These are phyloP conservation scores for Colletotrichum sp. DNA, from an alignment of 2,329 filamentous ascomycete genomes.

Conservation along the genomic window DNA sequence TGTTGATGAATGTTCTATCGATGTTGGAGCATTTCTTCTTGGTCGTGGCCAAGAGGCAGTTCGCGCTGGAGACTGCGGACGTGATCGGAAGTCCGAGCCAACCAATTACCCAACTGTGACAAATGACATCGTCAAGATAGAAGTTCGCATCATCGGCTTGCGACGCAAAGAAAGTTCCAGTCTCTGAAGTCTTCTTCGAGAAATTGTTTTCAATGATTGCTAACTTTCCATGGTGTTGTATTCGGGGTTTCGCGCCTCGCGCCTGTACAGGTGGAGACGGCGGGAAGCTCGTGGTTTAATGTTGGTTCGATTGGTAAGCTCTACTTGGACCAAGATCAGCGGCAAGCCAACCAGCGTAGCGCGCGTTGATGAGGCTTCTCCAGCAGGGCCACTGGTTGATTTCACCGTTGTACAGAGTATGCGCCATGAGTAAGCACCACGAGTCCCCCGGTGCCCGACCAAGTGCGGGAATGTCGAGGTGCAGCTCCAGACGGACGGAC, in stretches of 20 bases:
- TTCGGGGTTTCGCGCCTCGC: neutral
- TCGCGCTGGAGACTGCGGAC: neutral
- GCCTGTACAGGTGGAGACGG: neutral
- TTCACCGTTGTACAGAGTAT: neutral
- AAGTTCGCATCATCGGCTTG: neutral
- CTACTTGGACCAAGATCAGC: neutral
- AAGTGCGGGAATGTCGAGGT: neutral
- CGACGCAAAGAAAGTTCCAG: neutral
- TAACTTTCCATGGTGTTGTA: neutral
- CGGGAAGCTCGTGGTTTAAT: neutral
- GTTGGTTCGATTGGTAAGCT: neutral
- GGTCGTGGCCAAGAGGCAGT: neutral
- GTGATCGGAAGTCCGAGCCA: neutral
- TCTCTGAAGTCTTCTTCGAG: neutral
- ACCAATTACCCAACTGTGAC: neutral
- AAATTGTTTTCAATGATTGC: neutral
- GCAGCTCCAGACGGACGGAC: neutral
- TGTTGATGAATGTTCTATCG: neutral
- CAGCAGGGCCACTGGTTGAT: neutral
- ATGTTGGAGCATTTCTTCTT: neutral
- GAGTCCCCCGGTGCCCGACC: neutral
- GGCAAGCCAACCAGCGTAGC: neutral
- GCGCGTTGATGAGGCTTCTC: neutral
- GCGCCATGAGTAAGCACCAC: neutral
- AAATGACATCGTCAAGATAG: neutral